Base-by-base conservation (phyloP, 768 basidiomycete species). In the Mycena galopus region DNA sequence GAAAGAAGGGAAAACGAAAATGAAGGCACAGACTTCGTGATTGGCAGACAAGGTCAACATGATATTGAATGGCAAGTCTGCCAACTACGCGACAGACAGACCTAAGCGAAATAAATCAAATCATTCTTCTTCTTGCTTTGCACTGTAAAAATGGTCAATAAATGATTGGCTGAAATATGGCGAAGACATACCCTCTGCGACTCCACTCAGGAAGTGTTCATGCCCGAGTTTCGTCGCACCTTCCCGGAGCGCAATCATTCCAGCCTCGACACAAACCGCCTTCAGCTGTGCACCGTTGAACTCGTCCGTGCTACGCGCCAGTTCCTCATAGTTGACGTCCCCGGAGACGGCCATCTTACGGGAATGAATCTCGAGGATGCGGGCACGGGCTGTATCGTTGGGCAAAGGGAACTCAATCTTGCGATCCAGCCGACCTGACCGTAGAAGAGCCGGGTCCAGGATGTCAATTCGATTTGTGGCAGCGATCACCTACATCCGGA, bases 71-170 rank as follows among this genome's bases (percentile, higher is more conserved):
- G 30, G 32, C n/a, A n/a, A 35, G n/a, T 30, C 35, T 39, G n/a
- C 57, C 62, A 65, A 68, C 71, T 63, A 68, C 19, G 35, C 42
- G 14, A 5, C 12, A 39, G 62, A 73, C 55, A 72, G 73, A 67
- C 69, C 85, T 93, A 96, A 59, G 94, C 95, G 82, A 96, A 96
- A 85, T 96, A 96, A 90, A 95, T 92, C 79, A 98, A 91, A 79
- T 95, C 93, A 80, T 99, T 99, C 91, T 99, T 99, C 91, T 99
- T 99, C 92, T 98, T 97, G 84, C 95, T 96, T 89, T 99, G 97
- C 67, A 99, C 93, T 98, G 82, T 61, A 81, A 75, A 76, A 74
- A 37, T 47, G 37, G 75, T 83, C 59, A 82, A 75, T 73, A 37
- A 47, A 47, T 73, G 53, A 27, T 25, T 25, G n/a, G 56, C 57